phyloP scores from a whole-genome alignment of 352 stramenopile species.

The Pythium myriotylum region DNA sequence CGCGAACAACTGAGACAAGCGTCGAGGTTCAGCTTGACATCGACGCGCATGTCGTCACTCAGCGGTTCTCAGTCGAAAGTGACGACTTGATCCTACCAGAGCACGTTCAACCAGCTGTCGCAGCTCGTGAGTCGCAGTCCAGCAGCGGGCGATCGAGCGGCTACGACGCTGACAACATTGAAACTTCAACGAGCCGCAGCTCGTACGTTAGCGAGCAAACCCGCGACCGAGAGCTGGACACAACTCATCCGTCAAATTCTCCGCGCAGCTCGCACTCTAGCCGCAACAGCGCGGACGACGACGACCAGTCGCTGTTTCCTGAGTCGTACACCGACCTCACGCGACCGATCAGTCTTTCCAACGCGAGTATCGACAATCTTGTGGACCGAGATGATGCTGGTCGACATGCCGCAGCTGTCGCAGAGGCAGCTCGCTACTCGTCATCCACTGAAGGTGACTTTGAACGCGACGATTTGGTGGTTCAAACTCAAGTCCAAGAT shows the following conservation, averaged over 20 bases:
- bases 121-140: neutral
- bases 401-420: constrained; percentile 19
- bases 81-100: neutral
- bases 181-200: constrained; percentile 11
- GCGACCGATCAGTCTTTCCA: constrained; percentile 21
- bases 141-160: constrained; percentile 9
- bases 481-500: neutral
- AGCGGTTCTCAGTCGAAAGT: neutral
- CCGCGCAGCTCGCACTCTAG: constrained; percentile 16
- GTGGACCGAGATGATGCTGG: constrained; percentile 22
- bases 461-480: neutral
- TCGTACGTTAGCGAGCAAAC: constrained; percentile 13
- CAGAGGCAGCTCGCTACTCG: constrained; percentile 24
- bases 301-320: constrained; percentile 10
- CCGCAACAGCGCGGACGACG: neutral
- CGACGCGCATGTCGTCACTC: neutral
- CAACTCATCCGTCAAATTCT: neutral
- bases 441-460: constrained; percentile 23
- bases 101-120: neutral
- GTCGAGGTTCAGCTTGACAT: neutral
- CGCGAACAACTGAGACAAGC: neutral
- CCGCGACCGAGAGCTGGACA: constrained; percentile 1
- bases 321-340: constrained; percentile 20
- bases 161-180: constrained; percentile 17
- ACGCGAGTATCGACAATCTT: constrained; percentile 14